A percentile compares a stretch with the other conserved stretches of the same genome.
These are phyloP conservation scores for Turritis glabra DNA, from an alignment of 345 rosid species.

Conservation along the genomic window DNA sequence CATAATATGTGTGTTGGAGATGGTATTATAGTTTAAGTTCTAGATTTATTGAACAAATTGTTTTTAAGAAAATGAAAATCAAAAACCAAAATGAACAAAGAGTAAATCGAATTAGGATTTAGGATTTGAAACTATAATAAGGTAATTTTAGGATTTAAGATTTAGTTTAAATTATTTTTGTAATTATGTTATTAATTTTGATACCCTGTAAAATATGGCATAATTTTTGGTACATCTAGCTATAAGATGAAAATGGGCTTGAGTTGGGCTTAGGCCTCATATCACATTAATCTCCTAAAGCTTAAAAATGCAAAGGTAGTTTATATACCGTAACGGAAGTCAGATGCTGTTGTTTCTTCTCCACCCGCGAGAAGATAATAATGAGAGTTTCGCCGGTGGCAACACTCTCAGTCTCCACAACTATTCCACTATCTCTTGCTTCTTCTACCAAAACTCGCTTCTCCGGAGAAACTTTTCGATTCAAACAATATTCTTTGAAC, in stretches of 20 bases:
- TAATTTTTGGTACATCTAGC: no score
- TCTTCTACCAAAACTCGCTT: conserved; percentile 1
- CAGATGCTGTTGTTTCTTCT: not conserved
- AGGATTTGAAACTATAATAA: no score
- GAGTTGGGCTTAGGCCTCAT: not conserved
- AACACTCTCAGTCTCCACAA: conserved; percentile 26
- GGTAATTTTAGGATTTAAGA: no score
- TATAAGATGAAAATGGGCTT: not conserved
- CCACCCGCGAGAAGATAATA: conserved; percentile 32
- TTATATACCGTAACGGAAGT: not conserved
- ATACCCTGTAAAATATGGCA: no score
- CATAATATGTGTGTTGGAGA: no score
- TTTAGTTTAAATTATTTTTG: no score
- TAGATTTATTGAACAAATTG: no score
- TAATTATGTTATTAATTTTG: no score
- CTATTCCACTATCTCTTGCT: conserved; percentile 6
- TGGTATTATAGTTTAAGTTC: no score
- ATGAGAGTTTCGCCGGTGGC: conserved; percentile 34
- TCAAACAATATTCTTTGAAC: not conserved
- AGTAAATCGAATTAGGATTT: no score
- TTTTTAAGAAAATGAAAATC: no score
- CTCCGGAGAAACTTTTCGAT: not conserved
- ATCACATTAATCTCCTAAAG: not conserved
- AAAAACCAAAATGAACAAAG: no score
- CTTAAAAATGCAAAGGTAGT: not conserved